Evolutionary conservation across 306 rosid genomes (phyloP).

Genomic region (Quercus engelmannii): DNA sequence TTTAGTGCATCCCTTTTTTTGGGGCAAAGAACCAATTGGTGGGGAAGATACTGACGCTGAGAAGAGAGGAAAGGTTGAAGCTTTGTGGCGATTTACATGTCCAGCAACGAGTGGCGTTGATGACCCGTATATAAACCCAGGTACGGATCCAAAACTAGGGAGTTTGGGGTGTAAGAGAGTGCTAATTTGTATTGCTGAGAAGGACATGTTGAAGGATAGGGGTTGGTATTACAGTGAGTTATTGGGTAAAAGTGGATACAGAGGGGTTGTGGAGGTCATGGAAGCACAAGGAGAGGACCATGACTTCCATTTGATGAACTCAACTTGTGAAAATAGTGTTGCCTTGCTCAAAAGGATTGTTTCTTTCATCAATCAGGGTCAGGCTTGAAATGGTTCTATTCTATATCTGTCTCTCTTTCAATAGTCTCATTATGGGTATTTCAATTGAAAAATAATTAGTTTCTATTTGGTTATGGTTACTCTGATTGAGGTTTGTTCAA

Average conservation of each 20-base stretch:
- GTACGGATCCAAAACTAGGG: conserved; percentile 46
- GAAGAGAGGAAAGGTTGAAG: background rate
- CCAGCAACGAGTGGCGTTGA: conserved; percentile 44
- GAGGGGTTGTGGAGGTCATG: conserved; percentile 39
- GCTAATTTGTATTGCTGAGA: conserved; percentile 61
- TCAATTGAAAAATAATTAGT: too few species aligned
- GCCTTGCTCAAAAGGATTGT: conserved; percentile 30
- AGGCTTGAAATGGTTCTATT: background rate
- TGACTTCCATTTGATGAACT: conserved; percentile 52
- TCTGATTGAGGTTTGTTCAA: too few species aligned
- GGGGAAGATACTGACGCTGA: conserved; percentile 21
- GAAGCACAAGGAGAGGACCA: conserved; percentile 53
- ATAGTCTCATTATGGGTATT: too few species aligned
- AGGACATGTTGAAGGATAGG: conserved; percentile 48
- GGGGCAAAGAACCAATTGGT: conserved; percentile 50
- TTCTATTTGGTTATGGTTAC: too few species aligned
- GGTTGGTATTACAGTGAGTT: conserved; percentile 43
- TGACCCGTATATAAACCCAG: conserved; percentile 63
- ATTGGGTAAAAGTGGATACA: conserved; percentile 47
- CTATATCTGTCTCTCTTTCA: too few species aligned
- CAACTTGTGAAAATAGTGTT: conserved; percentile 29
- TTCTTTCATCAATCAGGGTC: conserved; percentile 30
- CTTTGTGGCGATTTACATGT: conserved; percentile 45
- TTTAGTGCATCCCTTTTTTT: conserved; percentile 60
- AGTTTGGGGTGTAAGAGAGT: conserved; percentile 43